These are phyloP conservation scores for Sphagnum fallax DNA, from an alignment of 228 moss, liverwort and hornwort genomes.

Conservation along the genomic window DNA sequence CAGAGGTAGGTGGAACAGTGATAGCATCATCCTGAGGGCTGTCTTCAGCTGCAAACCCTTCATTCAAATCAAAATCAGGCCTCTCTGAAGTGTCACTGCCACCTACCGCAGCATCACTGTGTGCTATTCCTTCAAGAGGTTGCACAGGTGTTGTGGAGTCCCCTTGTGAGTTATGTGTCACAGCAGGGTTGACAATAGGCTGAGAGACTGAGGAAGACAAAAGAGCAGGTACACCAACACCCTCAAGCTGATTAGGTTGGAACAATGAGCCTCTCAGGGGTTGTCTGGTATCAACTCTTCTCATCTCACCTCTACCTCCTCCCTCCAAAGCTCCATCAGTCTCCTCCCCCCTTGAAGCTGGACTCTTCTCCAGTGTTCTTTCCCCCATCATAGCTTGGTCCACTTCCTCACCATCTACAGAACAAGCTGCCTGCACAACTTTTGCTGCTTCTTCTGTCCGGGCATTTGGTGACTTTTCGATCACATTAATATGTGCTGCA, in stretches of 20 bases:
- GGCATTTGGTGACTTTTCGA: conserved; percentile 30
- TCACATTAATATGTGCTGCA: conserved; percentile 1
- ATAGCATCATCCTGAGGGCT: conserved; percentile 62
- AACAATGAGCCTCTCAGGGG: background rate
- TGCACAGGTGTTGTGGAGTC: conserved; percentile 66
- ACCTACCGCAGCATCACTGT: conserved; percentile 59
- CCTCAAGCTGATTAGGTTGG: too few relatives aligned
- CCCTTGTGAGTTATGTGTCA: conserved; percentile 22
- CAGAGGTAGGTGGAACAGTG: conserved; percentile 36
- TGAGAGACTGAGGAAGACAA: conserved; percentile 7
- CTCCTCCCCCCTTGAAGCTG: conserved; percentile 36
- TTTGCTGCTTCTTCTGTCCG: conserved; percentile 34
- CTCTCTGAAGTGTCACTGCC: conserved; percentile 77
- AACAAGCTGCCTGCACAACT: conserved; percentile 19
- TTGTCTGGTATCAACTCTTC: background rate
- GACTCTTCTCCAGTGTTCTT: conserved; percentile 24
- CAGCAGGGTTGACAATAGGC: conserved; percentile 17
- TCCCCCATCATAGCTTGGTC: conserved; percentile 35
- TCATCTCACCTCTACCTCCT: background rate
- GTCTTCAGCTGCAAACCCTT: conserved; percentile 82
- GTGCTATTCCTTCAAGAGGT: conserved; percentile 56
- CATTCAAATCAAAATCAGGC: conserved; percentile 97
- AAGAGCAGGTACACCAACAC: conserved; percentile 13
- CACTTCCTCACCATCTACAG: conserved; percentile 37
- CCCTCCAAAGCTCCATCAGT: conserved; percentile 19